phyloP scores from a whole-genome alignment of 352 stramenopile genomes.

The Thalassiosira mediterranea region DNA sequence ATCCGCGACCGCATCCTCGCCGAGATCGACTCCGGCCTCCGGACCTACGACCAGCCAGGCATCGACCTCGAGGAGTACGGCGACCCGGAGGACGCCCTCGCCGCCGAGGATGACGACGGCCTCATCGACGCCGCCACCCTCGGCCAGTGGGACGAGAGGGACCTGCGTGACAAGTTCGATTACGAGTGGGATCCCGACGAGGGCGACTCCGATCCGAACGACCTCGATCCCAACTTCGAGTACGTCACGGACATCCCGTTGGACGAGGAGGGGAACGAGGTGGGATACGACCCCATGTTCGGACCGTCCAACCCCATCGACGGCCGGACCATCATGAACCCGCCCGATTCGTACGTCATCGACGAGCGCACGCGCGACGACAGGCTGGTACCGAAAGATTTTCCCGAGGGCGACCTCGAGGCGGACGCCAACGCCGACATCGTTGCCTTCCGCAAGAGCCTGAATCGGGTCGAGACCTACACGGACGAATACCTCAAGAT shows the following conservation, averaged over 20 bases:
- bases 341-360: slow-evolving; percentile 73
- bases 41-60: slow-evolving; percentile 7
- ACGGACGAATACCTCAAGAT: slow-evolving; percentile 71
- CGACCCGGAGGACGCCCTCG: slow-evolving; percentile 20
- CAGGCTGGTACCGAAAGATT: slow-evolving; percentile 55
- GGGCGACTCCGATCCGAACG: slow-evolving; percentile 71
- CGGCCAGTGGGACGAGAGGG: slow-evolving; percentile 63
- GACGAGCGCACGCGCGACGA: slow-evolving; percentile 66
- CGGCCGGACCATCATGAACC: slow-evolving; percentile 67
- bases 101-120: slow-evolving; percentile 50
- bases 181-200: slow-evolving; percentile 73
- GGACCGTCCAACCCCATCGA: slow-evolving; percentile 75
- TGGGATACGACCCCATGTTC: slow-evolving; percentile 75
- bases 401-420: slow-evolving; percentile 67
- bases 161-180: slow-evolving; percentile 67
- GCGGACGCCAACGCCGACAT: slow-evolving; percentile 70
- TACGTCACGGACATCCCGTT: slow-evolving; percentile 56
- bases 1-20: slow-evolving; percentile 47
- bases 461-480: slow-evolving; percentile 77
- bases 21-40: slow-evolving; percentile 41
- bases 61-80: slow-evolving; percentile 21
- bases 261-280: slow-evolving; percentile 77
- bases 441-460: slow-evolving; percentile 64
- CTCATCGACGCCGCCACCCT: slow-evolving; percentile 65
- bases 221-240: slow-evolving; percentile 37